These are phyloP conservation scores for Lactarius sp. DNA, from an alignment of 768 basidiomycete genomes.

Conservation along the genomic window DNA sequence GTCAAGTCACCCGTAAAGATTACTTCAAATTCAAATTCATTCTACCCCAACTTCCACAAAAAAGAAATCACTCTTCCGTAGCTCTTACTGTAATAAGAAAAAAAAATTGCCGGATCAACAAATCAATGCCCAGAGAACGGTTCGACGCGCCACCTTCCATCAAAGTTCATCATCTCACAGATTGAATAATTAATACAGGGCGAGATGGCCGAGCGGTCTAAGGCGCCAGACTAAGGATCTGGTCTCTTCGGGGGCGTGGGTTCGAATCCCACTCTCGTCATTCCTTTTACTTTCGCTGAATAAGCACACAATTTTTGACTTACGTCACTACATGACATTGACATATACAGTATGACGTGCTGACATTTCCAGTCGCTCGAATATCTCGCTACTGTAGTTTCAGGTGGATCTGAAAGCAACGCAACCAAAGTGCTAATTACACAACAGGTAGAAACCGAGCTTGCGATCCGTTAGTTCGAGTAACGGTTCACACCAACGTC, in stretches of 20 bases:
- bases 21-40: no score
- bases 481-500: conserved; percentile 36
- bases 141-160: not conserved
- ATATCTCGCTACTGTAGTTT: not conserved
- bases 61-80: no score
- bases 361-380: no score
- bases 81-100: no score
- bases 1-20: no score
- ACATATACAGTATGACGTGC: no score
- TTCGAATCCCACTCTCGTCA: conserved; percentile 47
- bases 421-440: conserved; percentile 12
- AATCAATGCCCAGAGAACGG: not conserved
- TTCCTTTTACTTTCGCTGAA: conserved; percentile 2
- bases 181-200: not conserved
- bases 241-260: conserved; percentile 47
- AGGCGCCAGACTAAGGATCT: conserved; percentile 79
- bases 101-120: no score
- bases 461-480: not conserved
- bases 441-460: conserved; percentile 15
- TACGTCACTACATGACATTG: no score
- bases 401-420: not conserved
- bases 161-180: not conserved
- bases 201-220: conserved; percentile 87
- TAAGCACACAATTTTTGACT: no score
- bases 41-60: no score